Conservation (phyloP, 495 filamentous ascomycete species). For the Letharia columbiana region DNA sequence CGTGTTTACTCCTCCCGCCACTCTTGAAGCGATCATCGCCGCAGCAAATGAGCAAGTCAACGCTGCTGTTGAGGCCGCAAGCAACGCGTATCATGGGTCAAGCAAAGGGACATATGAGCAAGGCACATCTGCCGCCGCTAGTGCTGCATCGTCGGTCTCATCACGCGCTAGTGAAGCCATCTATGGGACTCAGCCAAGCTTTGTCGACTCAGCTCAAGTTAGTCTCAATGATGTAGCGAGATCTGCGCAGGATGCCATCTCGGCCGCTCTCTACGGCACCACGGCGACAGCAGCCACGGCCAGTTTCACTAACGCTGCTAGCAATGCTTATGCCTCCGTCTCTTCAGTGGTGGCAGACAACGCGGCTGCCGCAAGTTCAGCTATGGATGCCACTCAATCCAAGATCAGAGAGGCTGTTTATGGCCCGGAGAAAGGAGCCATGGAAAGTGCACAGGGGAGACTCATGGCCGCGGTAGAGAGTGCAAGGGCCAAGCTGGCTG, state of each 20-base stretch:
- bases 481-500: slow-evolving; percentile 40
- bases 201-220: slow-evolving; percentile 40
- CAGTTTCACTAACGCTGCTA: slow-evolving; percentile 34
- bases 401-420: slow-evolving; percentile 35
- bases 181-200: slow-evolving; percentile 45
- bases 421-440: slow-evolving; percentile 42
- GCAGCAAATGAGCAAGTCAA: slow-evolving; percentile 48
- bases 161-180: slow-evolving; percentile 46
- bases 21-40: slow-evolving; percentile 50
- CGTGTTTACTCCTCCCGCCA: slow-evolving; percentile 48
- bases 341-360: slow-evolving; percentile 31
- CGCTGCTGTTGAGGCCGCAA: slow-evolving; percentile 52
- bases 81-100: slow-evolving; percentile 51
- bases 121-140: slow-evolving; percentile 43
- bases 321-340: slow-evolving; percentile 29
- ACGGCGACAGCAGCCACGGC: slow-evolving; percentile 33
- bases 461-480: slow-evolving; percentile 41
- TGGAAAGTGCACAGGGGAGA: slow-evolving; percentile 46
- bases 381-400: slow-evolving; percentile 24
- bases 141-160: slow-evolving; percentile 41
- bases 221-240: slow-evolving; percentile 43
- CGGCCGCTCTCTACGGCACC: slow-evolving; percentile 47
- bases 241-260: slow-evolving; percentile 42
- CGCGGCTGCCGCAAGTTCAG: slow-evolving; percentile 27
- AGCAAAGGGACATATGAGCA: slow-evolving; percentile 46